Conservation (phyloP, 2,329 filamentous ascomycete species). For the Elsinoe batatas region DNA sequence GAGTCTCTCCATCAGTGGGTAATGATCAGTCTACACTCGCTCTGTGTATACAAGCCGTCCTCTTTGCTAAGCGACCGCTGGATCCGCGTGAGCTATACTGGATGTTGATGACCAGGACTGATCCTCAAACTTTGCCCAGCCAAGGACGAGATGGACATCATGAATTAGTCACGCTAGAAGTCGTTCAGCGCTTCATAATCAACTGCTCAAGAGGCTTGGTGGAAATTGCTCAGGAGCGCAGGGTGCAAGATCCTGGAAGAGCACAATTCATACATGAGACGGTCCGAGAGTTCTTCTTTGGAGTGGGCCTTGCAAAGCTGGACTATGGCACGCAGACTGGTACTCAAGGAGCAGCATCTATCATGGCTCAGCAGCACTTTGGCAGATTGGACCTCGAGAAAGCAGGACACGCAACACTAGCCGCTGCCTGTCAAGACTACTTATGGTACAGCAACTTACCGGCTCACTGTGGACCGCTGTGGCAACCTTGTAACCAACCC, state of each 20-base stretch:
- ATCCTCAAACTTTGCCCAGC: background rate
- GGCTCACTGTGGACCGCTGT: too few relatives aligned
- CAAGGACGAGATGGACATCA: background rate
- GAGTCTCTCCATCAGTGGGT: background rate
- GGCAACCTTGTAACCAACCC: too few relatives aligned
- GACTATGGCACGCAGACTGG: too few relatives aligned
- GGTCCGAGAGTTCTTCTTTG: background rate
- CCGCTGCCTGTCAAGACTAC: too few relatives aligned
- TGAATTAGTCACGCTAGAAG: background rate
- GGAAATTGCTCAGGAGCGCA: background rate
- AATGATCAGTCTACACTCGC: background rate
- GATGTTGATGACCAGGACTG: background rate
- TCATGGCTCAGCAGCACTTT: too few relatives aligned
- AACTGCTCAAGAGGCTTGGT: background rate
- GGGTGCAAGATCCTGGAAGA: background rate
- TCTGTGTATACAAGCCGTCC: background rate
- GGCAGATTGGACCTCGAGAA: too few relatives aligned
- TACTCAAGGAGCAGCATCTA: background rate
- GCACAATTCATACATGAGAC: constrained; percentile 5
- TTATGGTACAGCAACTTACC: too few relatives aligned
- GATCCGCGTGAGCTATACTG: background rate
- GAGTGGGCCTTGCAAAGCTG: too few relatives aligned
- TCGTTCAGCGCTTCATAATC: background rate
- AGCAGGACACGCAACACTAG: too few relatives aligned
- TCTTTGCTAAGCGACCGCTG: background rate